Conservation (phyloP, 225 moss, liverwort and hornwort species). For the Straminergon stramineum region DNA sequence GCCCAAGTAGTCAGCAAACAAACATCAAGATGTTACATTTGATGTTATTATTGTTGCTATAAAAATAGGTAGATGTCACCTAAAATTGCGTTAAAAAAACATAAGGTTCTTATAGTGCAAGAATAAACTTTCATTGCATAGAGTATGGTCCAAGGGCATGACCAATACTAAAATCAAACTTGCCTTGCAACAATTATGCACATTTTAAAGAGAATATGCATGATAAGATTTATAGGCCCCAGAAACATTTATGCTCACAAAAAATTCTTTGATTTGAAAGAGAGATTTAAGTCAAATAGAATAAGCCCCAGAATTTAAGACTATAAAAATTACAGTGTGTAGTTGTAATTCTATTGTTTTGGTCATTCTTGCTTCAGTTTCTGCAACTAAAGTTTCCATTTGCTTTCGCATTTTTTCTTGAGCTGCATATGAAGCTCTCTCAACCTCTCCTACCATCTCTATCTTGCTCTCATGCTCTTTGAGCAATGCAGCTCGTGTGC, state of each 20-base stretch:
- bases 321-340: slow-evolving; percentile 31
- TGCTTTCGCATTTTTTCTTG: slow-evolving; percentile 79
- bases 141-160: no score
- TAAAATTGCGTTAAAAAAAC: no score
- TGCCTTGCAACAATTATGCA: neutral
- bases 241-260: neutral
- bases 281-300: neutral
- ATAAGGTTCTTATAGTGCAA: fast-evolving
- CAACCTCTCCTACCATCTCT: slow-evolving; percentile 73
- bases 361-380: slow-evolving; percentile 77
- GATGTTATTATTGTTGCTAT: neutral
- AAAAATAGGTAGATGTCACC: neutral
- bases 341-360: slow-evolving; percentile 83
- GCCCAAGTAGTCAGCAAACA: neutral
- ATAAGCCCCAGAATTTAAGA: neutral
- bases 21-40: neutral
- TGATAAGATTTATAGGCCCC: neutral
- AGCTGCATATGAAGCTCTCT: slow-evolving; percentile 56
- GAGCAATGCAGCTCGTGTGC: slow-evolving; percentile 45
- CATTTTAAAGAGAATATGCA: neutral
- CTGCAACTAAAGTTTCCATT: slow-evolving; percentile 60
- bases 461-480: slow-evolving; percentile 82
- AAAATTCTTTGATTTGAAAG: neutral
- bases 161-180: neutral
- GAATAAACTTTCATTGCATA: neutral